phyloP scores from a whole-genome alignment of 805 yeast genomes.

The Starmera dryadoides region DNA sequence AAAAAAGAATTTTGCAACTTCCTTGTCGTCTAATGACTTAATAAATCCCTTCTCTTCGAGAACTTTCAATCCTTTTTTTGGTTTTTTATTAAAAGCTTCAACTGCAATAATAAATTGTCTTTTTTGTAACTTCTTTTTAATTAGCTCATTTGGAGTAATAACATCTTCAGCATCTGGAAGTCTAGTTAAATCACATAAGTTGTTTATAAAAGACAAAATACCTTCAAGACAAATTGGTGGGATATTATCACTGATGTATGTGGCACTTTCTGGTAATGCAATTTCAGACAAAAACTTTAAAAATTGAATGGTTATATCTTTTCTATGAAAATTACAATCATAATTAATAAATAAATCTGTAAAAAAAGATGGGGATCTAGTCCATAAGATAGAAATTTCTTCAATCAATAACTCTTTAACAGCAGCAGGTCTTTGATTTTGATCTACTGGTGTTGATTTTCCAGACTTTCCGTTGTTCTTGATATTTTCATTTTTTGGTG shows the following conservation, averaged over 20 bases:
- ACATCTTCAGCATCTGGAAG: constrained; percentile 11
- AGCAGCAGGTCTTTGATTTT: constrained; percentile 17
- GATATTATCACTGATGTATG: constrained; percentile 70
- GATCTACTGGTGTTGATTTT: constrained; percentile 26
- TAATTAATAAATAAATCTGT: constrained; percentile 71
- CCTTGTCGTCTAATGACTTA: constrained; percentile 40
- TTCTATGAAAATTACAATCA: constrained; percentile 86
- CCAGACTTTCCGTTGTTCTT: constrained; percentile 10
- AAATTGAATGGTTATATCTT: constrained; percentile 64
- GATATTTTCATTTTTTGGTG: constrained; percentile 25
- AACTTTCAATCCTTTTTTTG: constrained; percentile 64
- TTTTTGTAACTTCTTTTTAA: constrained; percentile 40
- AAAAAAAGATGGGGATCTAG: constrained; percentile 71
- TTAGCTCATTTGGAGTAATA: constrained; percentile 6
- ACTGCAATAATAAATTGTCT: constrained; percentile 74
- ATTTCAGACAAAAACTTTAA: constrained; percentile 67
- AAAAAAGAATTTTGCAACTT: constrained; percentile 70
- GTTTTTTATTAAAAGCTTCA: constrained; percentile 67
- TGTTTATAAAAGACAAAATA: constrained; percentile 59
- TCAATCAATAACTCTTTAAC: constrained; percentile 80
- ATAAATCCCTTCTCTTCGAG: constrained; percentile 65
- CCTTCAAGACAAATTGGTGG: constrained; percentile 95
- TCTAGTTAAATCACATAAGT: constrained; percentile 42
- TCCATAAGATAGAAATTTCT: constrained; percentile 75
- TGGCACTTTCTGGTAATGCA: constrained; percentile 81